Percentiles rank a stretch among this genome's conserved stretches.
These are phyloP conservation scores for Lentinus polychrous DNA, from an alignment of 1,284 basidiomycete genomes.

Conservation along the genomic window DNA sequence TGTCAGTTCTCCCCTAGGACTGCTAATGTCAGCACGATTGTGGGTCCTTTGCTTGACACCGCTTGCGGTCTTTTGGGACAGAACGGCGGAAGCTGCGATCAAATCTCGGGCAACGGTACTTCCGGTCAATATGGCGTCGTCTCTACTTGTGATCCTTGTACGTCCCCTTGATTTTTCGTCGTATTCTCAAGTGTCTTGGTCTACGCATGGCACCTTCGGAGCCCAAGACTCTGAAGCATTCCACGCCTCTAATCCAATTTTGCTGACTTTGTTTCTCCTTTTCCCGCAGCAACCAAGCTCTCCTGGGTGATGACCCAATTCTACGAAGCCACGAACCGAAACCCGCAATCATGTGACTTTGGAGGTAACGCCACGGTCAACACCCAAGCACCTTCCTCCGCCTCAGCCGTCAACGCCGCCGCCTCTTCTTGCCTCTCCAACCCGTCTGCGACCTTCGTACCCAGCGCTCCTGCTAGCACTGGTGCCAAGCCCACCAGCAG, in stretches of 20 bases:
- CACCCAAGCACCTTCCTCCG: slow-evolving; percentile 42
- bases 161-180: slow-evolving; percentile 23
- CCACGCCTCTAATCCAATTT: slow-evolving; percentile 3
- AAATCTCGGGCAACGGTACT: slow-evolving; percentile 68
- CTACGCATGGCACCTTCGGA: neutral
- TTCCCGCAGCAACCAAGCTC: slow-evolving; percentile 59
- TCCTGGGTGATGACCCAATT: slow-evolving; percentile 81
- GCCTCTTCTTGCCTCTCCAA: slow-evolving; percentile 67
- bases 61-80: slow-evolving; percentile 68
- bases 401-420: slow-evolving; percentile 50
- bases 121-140: slow-evolving; percentile 73
- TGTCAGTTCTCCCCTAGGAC: slow-evolving; percentile 67
- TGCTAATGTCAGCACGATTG: slow-evolving; percentile 55
- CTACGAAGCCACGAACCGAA: slow-evolving; percentile 60
- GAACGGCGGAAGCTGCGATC: slow-evolving; percentile 53
- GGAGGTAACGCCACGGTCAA: slow-evolving; percentile 80
- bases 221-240: neutral
- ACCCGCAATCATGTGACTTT: slow-evolving; percentile 66
- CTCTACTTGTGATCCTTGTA: slow-evolving; percentile 70
- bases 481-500: slow-evolving; percentile 20
- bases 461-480: slow-evolving; percentile 36
- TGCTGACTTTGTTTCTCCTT: slow-evolving; percentile 12
- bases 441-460: slow-evolving; percentile 64
- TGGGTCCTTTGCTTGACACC: slow-evolving; percentile 64
- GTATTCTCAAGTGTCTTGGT: neutral